Percentiles rank a stretch among this genome's conserved stretches.
phyloP scores from a whole-genome alignment of 2,329 filamentous ascomycete species.

The Tympanopsis confertula region DNA sequence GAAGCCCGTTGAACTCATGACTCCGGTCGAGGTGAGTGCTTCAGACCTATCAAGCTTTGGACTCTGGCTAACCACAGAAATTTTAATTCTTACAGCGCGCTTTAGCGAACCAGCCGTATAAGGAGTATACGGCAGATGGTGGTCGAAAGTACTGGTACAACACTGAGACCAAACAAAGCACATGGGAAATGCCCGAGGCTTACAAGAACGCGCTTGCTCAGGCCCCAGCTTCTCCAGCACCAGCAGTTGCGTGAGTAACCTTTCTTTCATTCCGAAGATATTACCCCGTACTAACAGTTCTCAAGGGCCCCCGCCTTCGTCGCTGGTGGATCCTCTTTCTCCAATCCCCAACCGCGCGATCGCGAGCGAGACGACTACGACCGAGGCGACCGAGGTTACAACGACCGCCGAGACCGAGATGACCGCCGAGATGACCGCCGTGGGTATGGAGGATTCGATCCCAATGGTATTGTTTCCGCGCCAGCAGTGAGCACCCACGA shows the following conservation, averaged over 20 bases:
- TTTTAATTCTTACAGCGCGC: conserved; percentile 46
- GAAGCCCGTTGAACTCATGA: conserved; percentile 85
- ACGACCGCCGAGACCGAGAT: too few species aligned
- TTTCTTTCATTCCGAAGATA: neutral
- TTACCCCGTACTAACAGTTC: neutral
- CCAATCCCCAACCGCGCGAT: neutral
- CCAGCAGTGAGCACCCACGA: conserved; percentile 56
- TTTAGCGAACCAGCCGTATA: conserved; percentile 76
- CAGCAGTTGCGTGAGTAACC: conserved; percentile 27
- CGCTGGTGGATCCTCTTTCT: neutral
- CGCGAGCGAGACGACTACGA: neutral
- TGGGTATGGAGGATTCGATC: neutral
- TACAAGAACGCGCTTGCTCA: conserved; percentile 60
- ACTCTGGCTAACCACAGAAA: too few species aligned
- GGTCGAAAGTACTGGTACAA: conserved; percentile 95
- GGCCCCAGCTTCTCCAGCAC: conserved; percentile 10
- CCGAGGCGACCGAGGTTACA: neutral
- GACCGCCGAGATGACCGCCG: too few species aligned
- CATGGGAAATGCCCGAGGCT: conserved; percentile 83
- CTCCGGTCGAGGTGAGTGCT: conserved; percentile 57
- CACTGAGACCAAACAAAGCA: conserved; percentile 79
- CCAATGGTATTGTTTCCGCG: conserved; percentile 9
- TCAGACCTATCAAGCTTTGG: neutral
- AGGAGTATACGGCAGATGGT: conserved; percentile 76
- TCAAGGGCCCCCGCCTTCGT: neutral